Conservation (phyloP, 2,329 filamentous ascomycete genomes). For the Claviceps pazoutovae region DNA sequence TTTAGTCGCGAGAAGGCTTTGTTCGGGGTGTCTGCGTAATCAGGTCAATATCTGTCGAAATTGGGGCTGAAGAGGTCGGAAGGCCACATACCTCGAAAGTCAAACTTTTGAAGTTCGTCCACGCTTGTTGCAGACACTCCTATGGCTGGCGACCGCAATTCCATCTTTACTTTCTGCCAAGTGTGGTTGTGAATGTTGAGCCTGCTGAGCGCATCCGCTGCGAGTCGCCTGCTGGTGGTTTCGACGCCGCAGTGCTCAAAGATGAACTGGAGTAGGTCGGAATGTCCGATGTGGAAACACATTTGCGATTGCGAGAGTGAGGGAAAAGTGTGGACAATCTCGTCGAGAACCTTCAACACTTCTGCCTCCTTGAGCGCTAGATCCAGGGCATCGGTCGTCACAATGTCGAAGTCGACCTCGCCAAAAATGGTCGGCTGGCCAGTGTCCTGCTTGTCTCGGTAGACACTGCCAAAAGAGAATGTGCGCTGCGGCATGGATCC, state of each 20-base stretch:
- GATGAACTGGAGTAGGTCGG: slow-evolving; percentile 71
- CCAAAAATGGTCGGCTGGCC: slow-evolving; percentile 71
- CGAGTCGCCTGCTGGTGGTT: slow-evolving; percentile 48
- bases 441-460: slow-evolving; percentile 62
- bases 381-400: slow-evolving; percentile 70
- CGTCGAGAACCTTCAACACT: slow-evolving; percentile 85
- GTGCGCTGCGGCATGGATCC: slow-evolving; percentile 55
- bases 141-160: slow-evolving; percentile 67
- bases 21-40: slow-evolving; percentile 32
- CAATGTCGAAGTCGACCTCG: slow-evolving; percentile 92
- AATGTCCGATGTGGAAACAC: slow-evolving; percentile 86
- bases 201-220: slow-evolving; percentile 75
- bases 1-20: slow-evolving; percentile 47
- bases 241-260: slow-evolving; percentile 81
- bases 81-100: slow-evolving; percentile 56
- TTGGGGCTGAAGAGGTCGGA: background rate
- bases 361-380: slow-evolving; percentile 85
- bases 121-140: slow-evolving; percentile 80
- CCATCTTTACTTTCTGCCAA: slow-evolving; percentile 71
- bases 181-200: slow-evolving; percentile 69
- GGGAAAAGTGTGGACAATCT: slow-evolving; percentile 72
- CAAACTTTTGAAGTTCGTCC: slow-evolving; percentile 79
- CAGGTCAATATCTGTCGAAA: background rate
- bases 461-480: slow-evolving; percentile 80
- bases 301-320: slow-evolving; percentile 56